phyloP scores from a whole-genome alignment of 345 rosid genomes.

The Psidium friedrichsthalianum region DNA sequence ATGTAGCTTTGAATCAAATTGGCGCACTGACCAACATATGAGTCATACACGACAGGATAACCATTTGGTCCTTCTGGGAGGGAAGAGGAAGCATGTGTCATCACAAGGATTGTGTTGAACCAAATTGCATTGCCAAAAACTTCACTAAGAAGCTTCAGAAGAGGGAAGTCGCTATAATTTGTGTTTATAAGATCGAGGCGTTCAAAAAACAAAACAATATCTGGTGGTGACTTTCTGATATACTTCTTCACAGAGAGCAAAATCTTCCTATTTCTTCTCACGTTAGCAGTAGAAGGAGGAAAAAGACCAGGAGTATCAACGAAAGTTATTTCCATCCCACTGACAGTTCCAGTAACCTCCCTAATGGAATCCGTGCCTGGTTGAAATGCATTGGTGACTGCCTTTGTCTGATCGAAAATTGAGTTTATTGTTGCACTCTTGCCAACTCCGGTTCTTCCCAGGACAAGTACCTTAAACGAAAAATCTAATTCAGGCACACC shows the following conservation, averaged over 20 bases:
- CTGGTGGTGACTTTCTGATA: constrained; percentile 69
- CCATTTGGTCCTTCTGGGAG: constrained; percentile 72
- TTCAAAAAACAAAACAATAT: constrained; percentile 69
- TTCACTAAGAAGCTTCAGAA: constrained; percentile 71
- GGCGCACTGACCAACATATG: constrained; percentile 55
- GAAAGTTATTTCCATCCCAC: constrained; percentile 66
- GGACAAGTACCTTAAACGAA: constrained; percentile 60
- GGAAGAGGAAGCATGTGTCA: constrained; percentile 69
- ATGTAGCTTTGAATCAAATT: constrained; percentile 63
- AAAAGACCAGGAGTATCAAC: constrained; percentile 89
- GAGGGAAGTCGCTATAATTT: constrained; percentile 59
- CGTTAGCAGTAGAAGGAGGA: constrained; percentile 34
- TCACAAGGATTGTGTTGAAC: constrained; percentile 82
- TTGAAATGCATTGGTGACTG: constrained; percentile 64
- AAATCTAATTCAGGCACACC: constrained; percentile 62
- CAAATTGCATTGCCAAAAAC: constrained; percentile 68
- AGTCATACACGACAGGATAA: constrained; percentile 51
- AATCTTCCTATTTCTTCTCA: constrained; percentile 65
- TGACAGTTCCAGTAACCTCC: constrained; percentile 60
- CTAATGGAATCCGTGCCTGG: constrained; percentile 55
- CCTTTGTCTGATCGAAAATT: constrained; percentile 53
- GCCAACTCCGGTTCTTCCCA: constrained; percentile 95
- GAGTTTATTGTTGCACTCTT: constrained; percentile 98
- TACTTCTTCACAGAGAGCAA: constrained; percentile 58
- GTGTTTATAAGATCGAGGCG: constrained; percentile 59